phyloP scores from a whole-genome alignment of 1,139 yeast species.

The Scheffersomyces quercinus region DNA sequence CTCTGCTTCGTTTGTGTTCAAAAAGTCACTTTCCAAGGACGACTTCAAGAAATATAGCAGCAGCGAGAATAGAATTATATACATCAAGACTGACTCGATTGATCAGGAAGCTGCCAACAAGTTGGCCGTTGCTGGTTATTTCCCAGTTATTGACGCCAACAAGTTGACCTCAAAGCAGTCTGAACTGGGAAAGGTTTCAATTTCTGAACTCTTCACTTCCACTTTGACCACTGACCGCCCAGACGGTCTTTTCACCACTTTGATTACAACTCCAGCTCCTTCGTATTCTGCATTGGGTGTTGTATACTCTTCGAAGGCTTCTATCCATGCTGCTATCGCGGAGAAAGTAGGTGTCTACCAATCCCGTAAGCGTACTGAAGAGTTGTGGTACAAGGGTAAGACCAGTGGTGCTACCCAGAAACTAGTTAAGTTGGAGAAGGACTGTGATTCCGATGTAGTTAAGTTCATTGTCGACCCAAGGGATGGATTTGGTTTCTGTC shows the following conservation, averaged over 20 bases:
- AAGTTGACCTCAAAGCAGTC: conserved; percentile 44
- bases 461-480: conserved; percentile 80
- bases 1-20: conserved; percentile 25
- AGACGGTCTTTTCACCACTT: conserved; percentile 83
- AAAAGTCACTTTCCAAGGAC: conserved; percentile 14
- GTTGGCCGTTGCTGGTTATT: conserved; percentile 39
- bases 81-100: conserved; percentile 22
- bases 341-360: conserved; percentile 90
- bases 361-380: conserved; percentile 80
- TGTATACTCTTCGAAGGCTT: conserved; percentile 84
- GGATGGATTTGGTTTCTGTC: conserved; percentile 87
- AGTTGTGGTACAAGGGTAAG: conserved; percentile 92
- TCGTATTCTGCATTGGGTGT: conserved; percentile 69
- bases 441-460: conserved; percentile 91
- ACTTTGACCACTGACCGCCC: conserved; percentile 75
- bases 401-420: conserved; percentile 93
- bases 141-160: conserved; percentile 47
- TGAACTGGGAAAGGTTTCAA: conserved; percentile 34
- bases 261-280: conserved; percentile 69
- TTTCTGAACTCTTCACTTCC: conserved; percentile 55
- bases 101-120: conserved; percentile 28
- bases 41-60: conserved; percentile 21
- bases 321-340: conserved; percentile 78
- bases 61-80: conserved; percentile 47
- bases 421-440: conserved; percentile 64